These are phyloP conservation scores for Yamadazyma atlantica DNA, from an alignment of 1,139 yeast genomes.

Conservation along the genomic window DNA sequence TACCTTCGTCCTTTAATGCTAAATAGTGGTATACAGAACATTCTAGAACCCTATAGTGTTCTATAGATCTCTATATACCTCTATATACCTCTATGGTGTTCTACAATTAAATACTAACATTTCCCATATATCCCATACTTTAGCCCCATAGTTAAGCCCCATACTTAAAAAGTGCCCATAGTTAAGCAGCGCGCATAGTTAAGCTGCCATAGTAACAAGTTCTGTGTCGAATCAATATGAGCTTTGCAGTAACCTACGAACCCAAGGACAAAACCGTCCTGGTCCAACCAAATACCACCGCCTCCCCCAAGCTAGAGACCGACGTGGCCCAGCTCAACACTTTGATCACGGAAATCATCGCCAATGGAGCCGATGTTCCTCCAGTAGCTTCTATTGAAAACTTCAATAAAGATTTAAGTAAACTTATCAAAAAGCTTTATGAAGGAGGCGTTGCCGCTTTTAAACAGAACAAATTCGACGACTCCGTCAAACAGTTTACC, in stretches of 20 bases:
- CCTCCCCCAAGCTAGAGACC: conserved; percentile 31
- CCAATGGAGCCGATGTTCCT: conserved; percentile 64
- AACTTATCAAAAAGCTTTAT: conserved; percentile 70
- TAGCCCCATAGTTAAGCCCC: too few species aligned
- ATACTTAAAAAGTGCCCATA: too few species aligned
- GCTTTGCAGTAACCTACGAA: conserved; percentile 22
- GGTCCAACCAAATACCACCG: conserved; percentile 23
- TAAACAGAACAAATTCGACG: conserved; percentile 60
- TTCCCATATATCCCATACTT: too few species aligned
- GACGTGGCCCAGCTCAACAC: conserved; percentile 66
- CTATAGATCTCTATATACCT: too few species aligned
- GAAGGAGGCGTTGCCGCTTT: conserved; percentile 69
- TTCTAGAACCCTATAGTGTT: too few species aligned
- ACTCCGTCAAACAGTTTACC: conserved; percentile 70
- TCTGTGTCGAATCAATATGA: conserved; percentile 2
- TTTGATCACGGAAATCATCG: conserved; percentile 58
- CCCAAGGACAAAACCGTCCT: conserved; percentile 27
- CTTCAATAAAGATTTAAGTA: conserved; percentile 58
- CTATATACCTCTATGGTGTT: too few species aligned
- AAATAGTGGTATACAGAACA: too few species aligned
- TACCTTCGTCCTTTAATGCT: too few species aligned
- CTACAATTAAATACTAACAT: too few species aligned
- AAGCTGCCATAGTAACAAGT: too few species aligned
- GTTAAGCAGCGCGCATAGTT: too few species aligned
- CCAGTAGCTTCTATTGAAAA: conserved; percentile 58